Percentiles rank a stretch among this genome's conserved stretches.
Evolutionary conservation across 2,329 filamentous ascomycete genomes (phyloP).

Genomic region (Fusarium graminum): DNA sequence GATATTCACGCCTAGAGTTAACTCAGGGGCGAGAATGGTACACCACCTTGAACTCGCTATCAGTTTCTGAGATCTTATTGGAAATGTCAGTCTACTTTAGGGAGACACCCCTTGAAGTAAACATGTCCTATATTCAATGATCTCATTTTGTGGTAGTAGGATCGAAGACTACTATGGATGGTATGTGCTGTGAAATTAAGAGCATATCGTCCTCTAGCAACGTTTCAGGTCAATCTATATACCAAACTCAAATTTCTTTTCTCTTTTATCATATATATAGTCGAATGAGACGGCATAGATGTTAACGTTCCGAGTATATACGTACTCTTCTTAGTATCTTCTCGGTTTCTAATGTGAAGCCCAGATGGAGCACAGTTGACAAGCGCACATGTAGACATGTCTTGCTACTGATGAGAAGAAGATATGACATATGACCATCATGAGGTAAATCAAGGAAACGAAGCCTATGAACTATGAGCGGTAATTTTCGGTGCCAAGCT

Average conservation of each 20-base stretch:
- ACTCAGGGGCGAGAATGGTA: not conserved
- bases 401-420: no score
- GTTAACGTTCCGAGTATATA: no score
- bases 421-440: no score
- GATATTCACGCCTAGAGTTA: not conserved
- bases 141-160: not conserved
- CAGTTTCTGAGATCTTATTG: not conserved
- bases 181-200: not conserved
- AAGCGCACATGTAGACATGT: no score
- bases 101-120: not conserved
- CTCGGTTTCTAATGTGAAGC: no score
- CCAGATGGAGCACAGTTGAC: no score
- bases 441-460: not conserved
- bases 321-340: no score
- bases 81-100: not conserved
- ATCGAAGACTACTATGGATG: not conserved
- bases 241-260: no score
- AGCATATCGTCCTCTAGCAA: not conserved
- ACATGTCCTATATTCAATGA: not conserved
- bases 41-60: not conserved
- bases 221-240: no score
- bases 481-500: not conserved
- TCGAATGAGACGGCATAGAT: no score
- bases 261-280: no score
- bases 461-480: not conserved